Base-by-base conservation (phyloP, 805 yeast genomes). In the Peterozyma toletana region DNA sequence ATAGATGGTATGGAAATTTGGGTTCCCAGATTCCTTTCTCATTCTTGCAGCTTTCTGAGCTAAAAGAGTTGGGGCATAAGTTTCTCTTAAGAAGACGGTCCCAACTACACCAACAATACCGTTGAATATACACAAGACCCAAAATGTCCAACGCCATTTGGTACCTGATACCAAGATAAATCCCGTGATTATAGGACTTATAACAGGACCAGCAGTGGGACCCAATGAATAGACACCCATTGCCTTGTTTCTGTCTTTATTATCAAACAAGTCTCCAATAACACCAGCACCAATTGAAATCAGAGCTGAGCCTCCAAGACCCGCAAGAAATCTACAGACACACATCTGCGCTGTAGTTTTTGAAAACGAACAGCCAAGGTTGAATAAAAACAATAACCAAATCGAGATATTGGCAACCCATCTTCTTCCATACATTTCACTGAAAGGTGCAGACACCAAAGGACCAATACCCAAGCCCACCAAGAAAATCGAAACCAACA, bases 381-480 rank as follows among this genome's bases (percentile, higher is more conserved):
- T 75, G 63, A 76, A 77, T 33, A 64, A 47, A 38, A 68, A 64
- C 21, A 75, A 59, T 38, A 78, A 53, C 66, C 75, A 68, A 31
- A 77, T 69, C 11, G 82, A 71, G 11, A 61, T 48, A 44, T 76
- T 70, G 46, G 80, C 70, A 4, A 85, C 83, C 3, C 70, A 56
- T 46, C 70, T 66, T 36, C 90, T 63, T 2, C 90, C 91, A 48
- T 74, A 71, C 47, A 79, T 66, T 54, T 84, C 91, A 38, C 84
- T 75, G 11, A 84, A 53, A 2, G 90, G 90, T 1, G 86, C 83
- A 45, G 80, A 64, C 30, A 83, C 52, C 40, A 83, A 59, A 2
- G 89, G 88, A 11, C 83, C 83, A 16, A 77, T 48, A 0, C 86
- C 87, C 71, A 86, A 70, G 1, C 88, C 86, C 50, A 81, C 67